These are phyloP conservation scores for Seminavis robusta DNA, from an alignment of 108 stramenopile species.

Conservation along the genomic window DNA sequence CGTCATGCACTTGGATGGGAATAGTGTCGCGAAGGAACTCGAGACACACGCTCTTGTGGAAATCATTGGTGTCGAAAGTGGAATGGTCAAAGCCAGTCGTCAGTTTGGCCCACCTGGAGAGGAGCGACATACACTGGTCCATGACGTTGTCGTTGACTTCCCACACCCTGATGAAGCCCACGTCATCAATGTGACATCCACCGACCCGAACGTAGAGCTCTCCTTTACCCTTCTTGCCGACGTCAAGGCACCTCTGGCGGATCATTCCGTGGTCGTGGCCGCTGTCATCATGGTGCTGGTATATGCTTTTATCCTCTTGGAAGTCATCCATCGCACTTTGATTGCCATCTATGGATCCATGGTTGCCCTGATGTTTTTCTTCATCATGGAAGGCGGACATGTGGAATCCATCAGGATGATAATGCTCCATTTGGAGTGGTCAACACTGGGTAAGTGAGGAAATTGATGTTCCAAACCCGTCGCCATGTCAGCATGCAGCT, in stretches of 20 bases:
- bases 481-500: too few relatives aligned
- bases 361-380: slow-evolving; percentile 50
- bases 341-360: slow-evolving; percentile 60
- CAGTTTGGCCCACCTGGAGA: slow-evolving; percentile 38
- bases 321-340: slow-evolving; percentile 63
- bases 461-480: too few relatives aligned
- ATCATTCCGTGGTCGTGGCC: slow-evolving; percentile 37
- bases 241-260: slow-evolving; percentile 28
- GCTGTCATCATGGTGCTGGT: slow-evolving; percentile 63
- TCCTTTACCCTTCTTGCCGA: slow-evolving; percentile 37
- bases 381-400: slow-evolving; percentile 51
- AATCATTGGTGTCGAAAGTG: slow-evolving; percentile 10
- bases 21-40: slow-evolving; percentile 16
- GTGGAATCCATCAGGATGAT: slow-evolving; percentile 35
- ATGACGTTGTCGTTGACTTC: slow-evolving; percentile 32
- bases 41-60: slow-evolving; percentile 18
- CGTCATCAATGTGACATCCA: slow-evolving; percentile 41
- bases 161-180: slow-evolving; percentile 40
- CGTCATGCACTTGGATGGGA: slow-evolving; percentile 40
- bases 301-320: slow-evolving; percentile 55
- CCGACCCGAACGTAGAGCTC: slow-evolving; percentile 19
- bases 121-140: slow-evolving; percentile 22
- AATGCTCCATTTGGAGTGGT: slow-evolving; percentile 58
- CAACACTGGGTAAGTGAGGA: slow-evolving; percentile 57
- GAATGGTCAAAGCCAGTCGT: slow-evolving; percentile 4